Evolutionary conservation across 805 yeast genomes (phyloP).

Genomic region (Pichia nakasei): DNA sequence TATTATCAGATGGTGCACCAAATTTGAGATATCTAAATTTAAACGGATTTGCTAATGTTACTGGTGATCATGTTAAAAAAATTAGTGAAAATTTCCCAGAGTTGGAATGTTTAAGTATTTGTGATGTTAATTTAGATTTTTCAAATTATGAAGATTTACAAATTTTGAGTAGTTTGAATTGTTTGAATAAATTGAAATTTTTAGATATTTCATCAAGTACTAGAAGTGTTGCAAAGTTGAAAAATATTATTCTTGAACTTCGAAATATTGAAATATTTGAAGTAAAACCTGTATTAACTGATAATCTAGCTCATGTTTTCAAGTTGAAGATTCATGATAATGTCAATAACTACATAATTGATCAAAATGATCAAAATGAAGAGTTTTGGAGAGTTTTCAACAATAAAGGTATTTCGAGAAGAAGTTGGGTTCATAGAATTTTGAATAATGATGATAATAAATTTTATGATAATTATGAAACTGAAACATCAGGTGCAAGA

Average conservation of each 20-base stretch:
- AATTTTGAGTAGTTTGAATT: constrained; percentile 49
- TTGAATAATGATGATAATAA: constrained; percentile 4
- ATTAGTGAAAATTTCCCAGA: constrained; percentile 32
- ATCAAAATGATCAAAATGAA: constrained; percentile 7
- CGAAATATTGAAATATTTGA: constrained; percentile 43
- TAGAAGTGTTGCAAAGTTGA: constrained; percentile 1
- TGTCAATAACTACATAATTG: constrained; percentile 8
- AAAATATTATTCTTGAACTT: neutral
- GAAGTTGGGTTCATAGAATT: constrained; percentile 55
- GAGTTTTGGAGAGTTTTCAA: constrained; percentile 42
- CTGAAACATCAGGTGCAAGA: constrained; percentile 22
- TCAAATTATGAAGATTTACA: constrained; percentile 14
- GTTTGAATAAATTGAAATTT: constrained; percentile 4
- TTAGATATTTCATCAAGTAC: constrained; percentile 5
- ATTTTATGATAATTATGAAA: constrained; percentile 20
- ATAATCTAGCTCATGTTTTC: constrained; percentile 12
- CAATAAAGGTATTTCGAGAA: constrained; percentile 51
- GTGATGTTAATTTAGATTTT: constrained; percentile 6
- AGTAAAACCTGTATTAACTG: constrained; percentile 48
- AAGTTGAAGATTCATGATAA: constrained; percentile 13
- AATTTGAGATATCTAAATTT: constrained; percentile 39
- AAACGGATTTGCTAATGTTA: constrained; percentile 41
- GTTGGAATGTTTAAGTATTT: constrained; percentile 30
- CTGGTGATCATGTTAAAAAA: constrained; percentile 28
- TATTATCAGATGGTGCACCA: constrained; percentile 26